These are phyloP conservation scores for Pichia paraexigua DNA, from an alignment of 805 yeast genomes.

Conservation along the genomic window DNA sequence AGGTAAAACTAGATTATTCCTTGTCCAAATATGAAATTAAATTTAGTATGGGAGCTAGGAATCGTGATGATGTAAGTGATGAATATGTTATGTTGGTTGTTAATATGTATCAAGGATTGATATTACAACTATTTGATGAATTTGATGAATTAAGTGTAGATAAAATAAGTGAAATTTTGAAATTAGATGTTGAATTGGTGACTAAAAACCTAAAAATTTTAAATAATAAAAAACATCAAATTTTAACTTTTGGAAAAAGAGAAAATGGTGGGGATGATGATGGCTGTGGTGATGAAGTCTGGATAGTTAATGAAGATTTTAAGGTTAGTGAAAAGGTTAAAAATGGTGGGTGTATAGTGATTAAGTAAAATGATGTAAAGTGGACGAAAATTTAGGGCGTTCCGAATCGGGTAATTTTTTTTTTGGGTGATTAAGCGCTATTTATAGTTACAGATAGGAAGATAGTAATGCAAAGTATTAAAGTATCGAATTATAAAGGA, in stretches of 20 bases:
- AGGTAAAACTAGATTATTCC: background rate
- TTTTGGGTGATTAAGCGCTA: no score
- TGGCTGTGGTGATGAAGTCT: no score
- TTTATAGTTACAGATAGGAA: no score
- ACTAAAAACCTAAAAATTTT: background rate
- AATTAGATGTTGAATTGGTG: background rate
- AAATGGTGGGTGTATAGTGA: background rate
- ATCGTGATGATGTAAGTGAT: no score
- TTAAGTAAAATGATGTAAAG: background rate
- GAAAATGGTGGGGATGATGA: no score
- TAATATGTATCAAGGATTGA: slow-evolving; percentile 5
- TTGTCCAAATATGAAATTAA: background rate
- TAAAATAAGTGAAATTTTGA: background rate
- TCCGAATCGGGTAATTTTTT: no score
- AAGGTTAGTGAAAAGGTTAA: background rate
- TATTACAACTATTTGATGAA: slow-evolving; percentile 1
- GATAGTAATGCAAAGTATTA: background rate
- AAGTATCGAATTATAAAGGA: background rate
- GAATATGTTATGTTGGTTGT: background rate
- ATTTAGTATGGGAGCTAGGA: background rate
- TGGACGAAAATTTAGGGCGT: background rate
- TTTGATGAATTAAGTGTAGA: background rate
- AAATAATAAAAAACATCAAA: background rate
- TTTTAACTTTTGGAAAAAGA: background rate
- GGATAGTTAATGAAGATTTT: background rate